Base-by-base conservation (phyloP, 371 early-diverging fungal species). In the Rhizomucor miehei region DNA sequence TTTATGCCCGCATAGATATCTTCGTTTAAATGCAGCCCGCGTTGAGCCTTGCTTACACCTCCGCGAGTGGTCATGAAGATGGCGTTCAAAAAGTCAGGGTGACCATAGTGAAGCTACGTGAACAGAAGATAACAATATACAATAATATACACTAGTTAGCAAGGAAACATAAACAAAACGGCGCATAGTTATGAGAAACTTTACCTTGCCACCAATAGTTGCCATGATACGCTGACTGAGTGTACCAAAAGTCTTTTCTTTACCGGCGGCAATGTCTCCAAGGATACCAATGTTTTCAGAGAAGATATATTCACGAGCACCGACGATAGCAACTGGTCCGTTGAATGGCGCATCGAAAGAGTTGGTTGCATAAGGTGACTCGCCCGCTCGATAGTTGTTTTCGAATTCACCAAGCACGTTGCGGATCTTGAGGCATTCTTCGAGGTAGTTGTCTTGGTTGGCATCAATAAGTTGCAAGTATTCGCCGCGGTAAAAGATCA, bases 1-100 rank as follows among this genome's bases (percentile, higher is more conserved):
- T 85, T 91, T 91, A 95, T 92, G 59, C 95, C 94, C 24, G 93
- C 93, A 55, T 89, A 94, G 60, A 95, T 93, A 69, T 95, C 95
- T 68, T 95, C 95, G 60, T 94, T 95, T 51, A 95, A 75, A 63
- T 92, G 92, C 25, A 95, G 76, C 11, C 93, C 93, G 60, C 90
- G 91, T 61, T 93, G 94, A 11, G 90, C 95, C 71, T 95, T 95
- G 41, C 87, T 84, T 16, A 94, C 86, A 60, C 87, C 92, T 48
- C 93, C 94, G 13, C 92, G 84, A 0, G 92, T 92, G 6, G 87
- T 84, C 95, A 94, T 92, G 65, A 86, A 94, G 36, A 90, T 79
- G 48, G 89, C 84, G 73, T 94, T 93, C 54, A 93, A 73, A 56
- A 93, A 93, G 71, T 95, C 95, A 1, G 94, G 94, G 65, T 95